Conservation (phyloP, 1,284 basidiomycete genomes). For the Moesziomyces parantarcticus region DNA sequence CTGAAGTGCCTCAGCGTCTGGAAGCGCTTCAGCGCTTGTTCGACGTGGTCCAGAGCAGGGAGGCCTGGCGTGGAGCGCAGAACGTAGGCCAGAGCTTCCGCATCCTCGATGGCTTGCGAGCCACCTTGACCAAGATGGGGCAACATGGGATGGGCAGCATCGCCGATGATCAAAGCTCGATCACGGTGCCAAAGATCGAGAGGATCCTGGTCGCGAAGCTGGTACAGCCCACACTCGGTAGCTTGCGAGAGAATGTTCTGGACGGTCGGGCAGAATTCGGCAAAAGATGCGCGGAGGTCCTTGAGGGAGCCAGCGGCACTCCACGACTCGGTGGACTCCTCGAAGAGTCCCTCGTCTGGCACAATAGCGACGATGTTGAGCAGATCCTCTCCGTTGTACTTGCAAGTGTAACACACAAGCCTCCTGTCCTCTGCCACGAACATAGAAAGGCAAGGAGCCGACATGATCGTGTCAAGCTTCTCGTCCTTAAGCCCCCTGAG, state of each 20-base stretch:
- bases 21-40: conserved; percentile 37
- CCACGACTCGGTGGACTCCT: conserved; percentile 60
- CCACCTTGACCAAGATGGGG: conserved; percentile 37
- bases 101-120: conserved; percentile 37
- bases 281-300: conserved; percentile 55
- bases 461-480: conserved; percentile 50
- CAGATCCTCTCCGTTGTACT: conserved; percentile 1
- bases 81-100: conserved; percentile 29
- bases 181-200: conserved; percentile 57
- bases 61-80: conserved; percentile 5
- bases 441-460: conserved; percentile 48
- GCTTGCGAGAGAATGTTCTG: conserved; percentile 73
- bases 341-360: conserved; percentile 57
- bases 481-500: conserved; percentile 46
- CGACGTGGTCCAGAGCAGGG: conserved; percentile 13
- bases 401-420: conserved; percentile 41
- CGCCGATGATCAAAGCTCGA: conserved; percentile 62
- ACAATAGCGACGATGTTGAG: conserved; percentile 24
- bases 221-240: conserved; percentile 59
- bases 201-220: conserved; percentile 65
- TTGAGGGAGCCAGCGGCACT: conserved; percentile 41
- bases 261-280: conserved; percentile 36
- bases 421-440: conserved; percentile 61
- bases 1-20: conserved; percentile 54
- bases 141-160: conserved; percentile 63